Conservation (phyloP, 202 grass and related monocot species). For the Schoenoplectus tabernaemontani region DNA sequence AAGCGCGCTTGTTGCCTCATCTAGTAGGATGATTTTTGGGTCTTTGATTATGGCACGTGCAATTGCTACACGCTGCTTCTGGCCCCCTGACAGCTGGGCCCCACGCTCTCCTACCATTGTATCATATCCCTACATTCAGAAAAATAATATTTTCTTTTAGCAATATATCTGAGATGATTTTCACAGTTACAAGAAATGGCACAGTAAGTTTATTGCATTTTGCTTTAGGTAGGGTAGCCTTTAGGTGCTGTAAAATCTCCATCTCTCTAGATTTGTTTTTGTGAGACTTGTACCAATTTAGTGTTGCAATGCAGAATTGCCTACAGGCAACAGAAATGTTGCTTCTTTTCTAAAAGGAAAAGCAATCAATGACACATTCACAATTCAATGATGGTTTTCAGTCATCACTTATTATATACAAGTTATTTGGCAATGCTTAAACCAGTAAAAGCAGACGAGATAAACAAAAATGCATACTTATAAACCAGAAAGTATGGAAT, state of each 20-base stretch:
- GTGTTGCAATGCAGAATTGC: neutral
- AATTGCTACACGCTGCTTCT: slow-evolving; percentile 87
- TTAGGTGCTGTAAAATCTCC: neutral
- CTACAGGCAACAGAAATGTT: neutral
- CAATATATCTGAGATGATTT: neutral
- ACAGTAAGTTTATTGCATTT: no score
- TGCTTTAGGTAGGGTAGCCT: neutral
- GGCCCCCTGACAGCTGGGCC: slow-evolving; percentile 68
- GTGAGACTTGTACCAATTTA: neutral
- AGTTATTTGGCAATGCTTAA: no score
- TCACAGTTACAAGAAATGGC: neutral
- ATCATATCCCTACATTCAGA: slow-evolving; percentile 59
- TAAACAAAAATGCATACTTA: no score
- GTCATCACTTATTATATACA: no score
- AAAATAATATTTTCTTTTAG: slow-evolving; percentile 13
- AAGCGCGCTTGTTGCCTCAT: slow-evolving; percentile 84
- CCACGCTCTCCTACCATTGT: slow-evolving; percentile 78
- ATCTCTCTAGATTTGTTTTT: neutral
- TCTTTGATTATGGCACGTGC: slow-evolving; percentile 77
- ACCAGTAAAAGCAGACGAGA: no score
- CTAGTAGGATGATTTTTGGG: slow-evolving; percentile 66
- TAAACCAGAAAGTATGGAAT: neutral
- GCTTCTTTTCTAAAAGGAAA: neutral
- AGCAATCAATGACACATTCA: neutral
- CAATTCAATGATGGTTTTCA: no score